Evolutionary conservation across 2,329 filamentous ascomycete species (phyloP).

Genomic region (Microsporum canis): DNA sequence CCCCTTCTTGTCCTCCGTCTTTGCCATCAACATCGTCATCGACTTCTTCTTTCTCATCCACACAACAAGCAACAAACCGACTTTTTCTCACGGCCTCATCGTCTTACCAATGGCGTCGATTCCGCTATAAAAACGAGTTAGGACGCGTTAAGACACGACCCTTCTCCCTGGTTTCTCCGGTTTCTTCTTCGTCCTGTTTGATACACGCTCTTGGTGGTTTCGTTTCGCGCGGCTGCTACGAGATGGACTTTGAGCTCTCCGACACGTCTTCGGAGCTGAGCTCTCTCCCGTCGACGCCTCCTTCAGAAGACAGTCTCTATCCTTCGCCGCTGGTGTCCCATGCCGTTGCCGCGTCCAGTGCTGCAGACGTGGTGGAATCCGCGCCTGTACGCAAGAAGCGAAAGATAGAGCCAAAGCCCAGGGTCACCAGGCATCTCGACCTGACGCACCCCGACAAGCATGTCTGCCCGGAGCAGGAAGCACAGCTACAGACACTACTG

Average conservation of each 20-base stretch:
- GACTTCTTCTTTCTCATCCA: background rate
- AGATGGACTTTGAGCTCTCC: slow-evolving; percentile 1
- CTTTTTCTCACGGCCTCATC: background rate
- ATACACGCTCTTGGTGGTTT: background rate
- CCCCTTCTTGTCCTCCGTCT: background rate
- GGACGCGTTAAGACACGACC: background rate
- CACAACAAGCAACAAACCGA: background rate
- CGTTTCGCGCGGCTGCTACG: background rate
- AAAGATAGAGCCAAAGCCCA: slow-evolving; percentile 52
- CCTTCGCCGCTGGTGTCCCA: slow-evolving; percentile 35
- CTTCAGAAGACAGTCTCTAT: slow-evolving; percentile 29
- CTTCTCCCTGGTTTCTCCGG: background rate
- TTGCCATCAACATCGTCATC: background rate
- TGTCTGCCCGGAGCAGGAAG: slow-evolving; percentile 41
- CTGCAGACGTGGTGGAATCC: slow-evolving; percentile 32
- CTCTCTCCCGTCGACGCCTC: slow-evolving; percentile 31
- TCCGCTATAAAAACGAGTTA: background rate
- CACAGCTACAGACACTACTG: slow-evolving; percentile 58
- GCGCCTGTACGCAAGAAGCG: slow-evolving; percentile 63
- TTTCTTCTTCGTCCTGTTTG: background rate
- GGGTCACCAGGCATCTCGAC: slow-evolving; percentile 74
- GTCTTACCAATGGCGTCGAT: background rate
- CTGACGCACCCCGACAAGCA: slow-evolving; percentile 35
- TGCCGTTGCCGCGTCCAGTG: slow-evolving; percentile 23
- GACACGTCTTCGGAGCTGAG: slow-evolving; percentile 30